A percentile compares a stretch with the other conserved stretches of the same genome.
Evolutionary conservation across 108 stramenopile species (phyloP).

Genomic region (Chaetoceros muelleri): DNA sequence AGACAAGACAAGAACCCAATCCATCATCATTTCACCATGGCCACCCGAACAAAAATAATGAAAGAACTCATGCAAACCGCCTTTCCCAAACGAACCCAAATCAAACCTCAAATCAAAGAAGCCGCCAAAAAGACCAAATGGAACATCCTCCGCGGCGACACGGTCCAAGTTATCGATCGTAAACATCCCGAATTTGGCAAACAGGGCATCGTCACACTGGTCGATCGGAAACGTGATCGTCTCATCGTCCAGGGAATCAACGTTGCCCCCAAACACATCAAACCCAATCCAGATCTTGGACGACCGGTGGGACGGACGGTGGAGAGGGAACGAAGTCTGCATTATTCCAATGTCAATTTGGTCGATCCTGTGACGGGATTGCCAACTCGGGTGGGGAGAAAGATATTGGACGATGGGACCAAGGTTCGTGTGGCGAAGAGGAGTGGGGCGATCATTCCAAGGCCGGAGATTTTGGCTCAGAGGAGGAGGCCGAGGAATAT

Average conservation of each 20-base stretch:
- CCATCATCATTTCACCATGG: too few species aligned
- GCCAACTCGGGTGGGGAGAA: conserved; percentile 74
- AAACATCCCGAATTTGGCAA: conserved; percentile 81
- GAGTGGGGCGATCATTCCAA: conserved; percentile 87
- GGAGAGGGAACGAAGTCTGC: conserved; percentile 55
- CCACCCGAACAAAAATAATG: background rate
- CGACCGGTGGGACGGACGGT: conserved; percentile 36
- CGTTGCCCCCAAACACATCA: conserved; percentile 51
- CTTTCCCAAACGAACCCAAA: background rate
- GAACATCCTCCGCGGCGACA: conserved; percentile 90
- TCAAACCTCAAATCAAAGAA: background rate
- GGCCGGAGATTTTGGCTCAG: conserved; percentile 65
- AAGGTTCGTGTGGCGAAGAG: conserved; percentile 88
- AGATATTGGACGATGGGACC: conserved; percentile 85
- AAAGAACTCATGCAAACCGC: background rate
- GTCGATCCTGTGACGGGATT: conserved; percentile 68
- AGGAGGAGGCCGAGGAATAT: conserved; percentile 34
- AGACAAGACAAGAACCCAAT: too few species aligned
- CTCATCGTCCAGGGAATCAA: conserved; percentile 91
- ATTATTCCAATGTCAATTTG: conserved; percentile 84
- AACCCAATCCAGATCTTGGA: conserved; percentile 57
- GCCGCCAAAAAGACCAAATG: conserved; percentile 22
- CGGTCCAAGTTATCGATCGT: conserved; percentile 82
- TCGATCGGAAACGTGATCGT: conserved; percentile 72
- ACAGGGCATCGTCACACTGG: conserved; percentile 68